Conservation (phyloP, 2,329 filamentous ascomycete species). For the Aureobasidium subglaciale region DNA sequence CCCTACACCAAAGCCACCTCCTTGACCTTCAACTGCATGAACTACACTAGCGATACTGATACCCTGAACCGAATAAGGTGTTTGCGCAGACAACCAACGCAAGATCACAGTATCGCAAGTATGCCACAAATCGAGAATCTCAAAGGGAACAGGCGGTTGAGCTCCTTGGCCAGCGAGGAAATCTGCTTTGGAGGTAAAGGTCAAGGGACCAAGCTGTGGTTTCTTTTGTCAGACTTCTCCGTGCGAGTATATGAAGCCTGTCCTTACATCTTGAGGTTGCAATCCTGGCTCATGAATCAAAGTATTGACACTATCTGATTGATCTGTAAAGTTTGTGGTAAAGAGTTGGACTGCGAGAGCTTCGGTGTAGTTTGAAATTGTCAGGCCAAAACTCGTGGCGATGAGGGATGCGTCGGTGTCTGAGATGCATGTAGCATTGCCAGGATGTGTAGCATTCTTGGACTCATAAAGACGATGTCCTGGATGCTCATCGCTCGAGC, state of each 20-base stretch:
- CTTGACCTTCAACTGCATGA: not conserved
- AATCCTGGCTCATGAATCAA: conserved; percentile 20
- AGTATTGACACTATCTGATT: conserved; percentile 28
- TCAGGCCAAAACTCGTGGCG: conserved; percentile 24
- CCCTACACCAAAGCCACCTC: conserved; percentile 4
- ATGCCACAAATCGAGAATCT: conserved; percentile 25
- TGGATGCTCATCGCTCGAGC: not conserved
- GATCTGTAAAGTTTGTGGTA: conserved; percentile 25
- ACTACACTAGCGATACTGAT: conserved; percentile 15
- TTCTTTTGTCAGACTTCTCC: not conserved
- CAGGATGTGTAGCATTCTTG: not conserved
- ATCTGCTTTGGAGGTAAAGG: conserved; percentile 22
- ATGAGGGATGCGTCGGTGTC: conserved; percentile 22
- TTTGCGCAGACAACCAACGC: conserved; percentile 25
- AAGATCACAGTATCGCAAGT: conserved; percentile 25
- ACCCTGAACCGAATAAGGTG: conserved; percentile 21
- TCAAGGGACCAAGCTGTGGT: conserved; percentile 12
- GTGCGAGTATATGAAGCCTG: no score
- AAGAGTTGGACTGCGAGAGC: conserved; percentile 22
- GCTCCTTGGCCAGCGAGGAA: conserved; percentile 27
- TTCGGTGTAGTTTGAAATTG: conserved; percentile 25
- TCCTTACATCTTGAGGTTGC: not conserved
- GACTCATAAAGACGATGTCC: not conserved
- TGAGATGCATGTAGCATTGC: conserved; percentile 20
- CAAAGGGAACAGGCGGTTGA: conserved; percentile 27